Evolutionary conservation across 257 asterid species (phyloP).

Genomic region (Nicotiana obtusifolia): DNA sequence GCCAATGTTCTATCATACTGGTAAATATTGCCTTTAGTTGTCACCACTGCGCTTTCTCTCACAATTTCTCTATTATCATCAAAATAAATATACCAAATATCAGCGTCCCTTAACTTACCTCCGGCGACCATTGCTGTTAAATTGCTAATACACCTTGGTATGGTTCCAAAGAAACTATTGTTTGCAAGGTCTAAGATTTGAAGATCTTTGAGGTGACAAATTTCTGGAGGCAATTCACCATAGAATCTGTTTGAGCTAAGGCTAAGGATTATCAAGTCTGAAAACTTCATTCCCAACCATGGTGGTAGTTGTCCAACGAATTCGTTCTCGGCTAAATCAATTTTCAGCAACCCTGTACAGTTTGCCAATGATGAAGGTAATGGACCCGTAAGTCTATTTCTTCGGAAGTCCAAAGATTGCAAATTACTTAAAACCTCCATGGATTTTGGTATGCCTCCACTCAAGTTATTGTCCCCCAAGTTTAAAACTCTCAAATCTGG

Average conservation of each 20-base stretch:
- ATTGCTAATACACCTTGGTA: slow-evolving; percentile 23
- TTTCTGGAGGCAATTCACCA: slow-evolving; percentile 13
- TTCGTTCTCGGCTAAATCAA: not conserved
- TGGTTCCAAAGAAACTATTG: slow-evolving; percentile 1
- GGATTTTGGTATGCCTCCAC: slow-evolving; percentile 24
- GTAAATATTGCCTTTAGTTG: slow-evolving; percentile 12
- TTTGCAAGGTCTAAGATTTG: slow-evolving; percentile 27
- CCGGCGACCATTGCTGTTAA: slow-evolving; percentile 22
- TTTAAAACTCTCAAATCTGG: not conserved
- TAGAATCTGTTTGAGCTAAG: slow-evolving; percentile 18
- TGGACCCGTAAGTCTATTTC: slow-evolving; percentile 10
- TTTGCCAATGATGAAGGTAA: not conserved
- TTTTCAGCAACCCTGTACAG: too few relatives aligned
- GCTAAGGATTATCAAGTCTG: slow-evolving; percentile 11
- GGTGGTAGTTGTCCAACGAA: slow-evolving; percentile 22
- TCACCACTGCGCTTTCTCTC: slow-evolving; percentile 9
- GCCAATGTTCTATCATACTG: slow-evolving; percentile 3
- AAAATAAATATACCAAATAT: not conserved
- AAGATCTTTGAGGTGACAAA: slow-evolving; percentile 15
- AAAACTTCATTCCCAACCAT: slow-evolving; percentile 18
- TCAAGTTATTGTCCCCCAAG: slow-evolving; percentile 15
- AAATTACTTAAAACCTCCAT: slow-evolving; percentile 4
- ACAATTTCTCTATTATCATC: not conserved
- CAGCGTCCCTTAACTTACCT: not conserved
- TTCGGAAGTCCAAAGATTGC: slow-evolving; percentile 3